Evolutionary conservation across 768 basidiomycete species (phyloP).

Genomic region (Leccinum subgranulosum): DNA sequence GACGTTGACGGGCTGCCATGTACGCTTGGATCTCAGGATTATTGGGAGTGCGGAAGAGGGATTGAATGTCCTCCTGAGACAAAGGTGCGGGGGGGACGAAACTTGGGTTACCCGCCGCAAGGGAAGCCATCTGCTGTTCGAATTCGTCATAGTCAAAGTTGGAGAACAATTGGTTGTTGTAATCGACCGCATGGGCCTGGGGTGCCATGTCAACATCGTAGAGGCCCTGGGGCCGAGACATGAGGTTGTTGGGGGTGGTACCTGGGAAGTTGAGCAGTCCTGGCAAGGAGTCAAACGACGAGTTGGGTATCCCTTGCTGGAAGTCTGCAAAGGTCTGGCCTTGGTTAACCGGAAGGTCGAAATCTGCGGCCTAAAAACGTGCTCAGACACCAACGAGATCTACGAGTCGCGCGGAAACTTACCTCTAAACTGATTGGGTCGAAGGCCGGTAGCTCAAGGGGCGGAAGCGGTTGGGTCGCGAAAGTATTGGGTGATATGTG

Average conservation of each 20-base stretch:
- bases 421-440: slow-evolving; percentile 13
- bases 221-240: slow-evolving; percentile 35
- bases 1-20: slow-evolving; percentile 11
- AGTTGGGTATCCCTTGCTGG: neutral
- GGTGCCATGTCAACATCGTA: slow-evolving; percentile 33
- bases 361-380: slow-evolving; percentile 5
- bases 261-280: slow-evolving; percentile 32
- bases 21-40: slow-evolving; percentile 16
- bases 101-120: slow-evolving; percentile 1
- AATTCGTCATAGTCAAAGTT: slow-evolving; percentile 20
- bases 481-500: slow-evolving; percentile 13
- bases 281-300: slow-evolving; percentile 25
- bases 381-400: neutral
- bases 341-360: slow-evolving; percentile 14
- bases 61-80: slow-evolving; percentile 14
- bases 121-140: slow-evolving; percentile 5
- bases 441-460: neutral
- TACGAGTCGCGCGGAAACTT: neutral
- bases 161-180: slow-evolving; percentile 18
- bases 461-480: slow-evolving; percentile 6
- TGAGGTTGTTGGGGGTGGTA: slow-evolving; percentile 30
- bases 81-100: slow-evolving; percentile 2
- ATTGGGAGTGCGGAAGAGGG: slow-evolving; percentile 20
- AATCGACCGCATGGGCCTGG: slow-evolving; percentile 1
- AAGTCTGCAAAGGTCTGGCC: slow-evolving; percentile 2